These are phyloP conservation scores for Xylaria grammica DNA, from an alignment of 495 filamentous ascomycete genomes.

Conservation along the genomic window DNA sequence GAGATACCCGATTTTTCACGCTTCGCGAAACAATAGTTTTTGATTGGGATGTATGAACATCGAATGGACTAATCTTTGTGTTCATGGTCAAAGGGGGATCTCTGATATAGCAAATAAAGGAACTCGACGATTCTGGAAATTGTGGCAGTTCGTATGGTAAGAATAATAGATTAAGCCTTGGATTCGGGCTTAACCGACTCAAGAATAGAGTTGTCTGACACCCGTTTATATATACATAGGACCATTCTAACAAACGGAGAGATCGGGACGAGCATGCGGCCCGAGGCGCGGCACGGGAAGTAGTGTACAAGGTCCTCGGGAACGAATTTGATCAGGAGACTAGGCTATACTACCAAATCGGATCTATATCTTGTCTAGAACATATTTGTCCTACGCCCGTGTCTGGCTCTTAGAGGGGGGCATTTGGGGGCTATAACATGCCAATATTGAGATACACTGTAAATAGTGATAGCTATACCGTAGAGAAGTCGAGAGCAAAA, in stretches of 20 bases:
- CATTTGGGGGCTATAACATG: not conserved
- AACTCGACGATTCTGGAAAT: not conserved
- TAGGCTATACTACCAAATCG: not conserved
- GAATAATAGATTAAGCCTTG: not conserved
- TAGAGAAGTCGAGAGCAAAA: not conserved
- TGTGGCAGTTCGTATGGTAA: not conserved
- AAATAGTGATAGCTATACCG: not conserved
- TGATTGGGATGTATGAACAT: not conserved
- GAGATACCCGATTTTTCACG: not conserved
- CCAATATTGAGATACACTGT: not conserved
- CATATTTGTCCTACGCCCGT: not conserved
- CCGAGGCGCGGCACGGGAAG: slow-evolving; percentile 20
- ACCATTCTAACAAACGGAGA: not conserved
- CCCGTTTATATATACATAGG: slow-evolving; percentile 1
- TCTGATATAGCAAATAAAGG: not conserved
- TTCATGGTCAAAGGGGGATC: not conserved
- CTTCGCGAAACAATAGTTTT: not conserved
- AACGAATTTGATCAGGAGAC: not conserved
- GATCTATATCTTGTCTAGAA: not conserved
- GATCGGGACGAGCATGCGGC: slow-evolving; percentile 9
- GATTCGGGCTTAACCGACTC: not conserved
- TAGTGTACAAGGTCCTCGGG: slow-evolving; percentile 8
- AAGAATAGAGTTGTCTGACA: not conserved
- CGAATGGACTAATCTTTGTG: not conserved
- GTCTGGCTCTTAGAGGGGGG: not conserved